Evolutionary conservation across 2,329 filamentous ascomycete species (phyloP), one percentile per base, ranked within the genome.

Genomic region (Xylariaceae sp.): DNA sequence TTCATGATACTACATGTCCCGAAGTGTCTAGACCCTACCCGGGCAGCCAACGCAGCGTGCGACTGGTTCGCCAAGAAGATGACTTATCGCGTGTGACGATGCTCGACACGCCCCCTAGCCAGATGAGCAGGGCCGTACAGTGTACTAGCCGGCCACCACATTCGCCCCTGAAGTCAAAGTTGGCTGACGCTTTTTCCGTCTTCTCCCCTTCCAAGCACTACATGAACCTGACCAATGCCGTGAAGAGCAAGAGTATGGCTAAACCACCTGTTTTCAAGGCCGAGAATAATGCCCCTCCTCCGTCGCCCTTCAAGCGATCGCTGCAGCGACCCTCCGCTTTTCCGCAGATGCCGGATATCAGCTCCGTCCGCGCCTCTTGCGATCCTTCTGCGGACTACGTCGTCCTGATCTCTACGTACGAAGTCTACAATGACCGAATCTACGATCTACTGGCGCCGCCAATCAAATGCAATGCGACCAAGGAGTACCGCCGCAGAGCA

Each of bases 401-500:
- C 3, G 86, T 99, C 56, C 78, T 99, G 9, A 82, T 99, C 18
- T 96, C 92, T 56, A 99, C 99, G 92, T 97, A 97, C 74, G 94
- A 99, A 73, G 93, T 99, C 1, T 97, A 99, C 78, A 99, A 99
- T 71, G 93, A 99, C 75, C 87, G 92, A 42, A 97, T 99, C 65
- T 97, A 95, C 72, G 94, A 99, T 69, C 84, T 99, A 0, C 79
- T 99, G 1, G 89, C 88, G 0, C 83, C 84, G 0, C 81, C 83
- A 2, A 75, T 79, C 18, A 82, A 82, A 62, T 80, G 80, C 0
- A 82, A 81, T 42, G 80, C 80, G 4, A 87, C 85, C 2, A 91
- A 90, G 67, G 87, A 90, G 60, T 80, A 81, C 64, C 82, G 87
- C 54, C 86, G 94, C n/a, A 85, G 92, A 34, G 87, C 90, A 0